Conservation (phyloP, 495 filamentous ascomycete genomes). For the Daldinia grandis region DNA sequence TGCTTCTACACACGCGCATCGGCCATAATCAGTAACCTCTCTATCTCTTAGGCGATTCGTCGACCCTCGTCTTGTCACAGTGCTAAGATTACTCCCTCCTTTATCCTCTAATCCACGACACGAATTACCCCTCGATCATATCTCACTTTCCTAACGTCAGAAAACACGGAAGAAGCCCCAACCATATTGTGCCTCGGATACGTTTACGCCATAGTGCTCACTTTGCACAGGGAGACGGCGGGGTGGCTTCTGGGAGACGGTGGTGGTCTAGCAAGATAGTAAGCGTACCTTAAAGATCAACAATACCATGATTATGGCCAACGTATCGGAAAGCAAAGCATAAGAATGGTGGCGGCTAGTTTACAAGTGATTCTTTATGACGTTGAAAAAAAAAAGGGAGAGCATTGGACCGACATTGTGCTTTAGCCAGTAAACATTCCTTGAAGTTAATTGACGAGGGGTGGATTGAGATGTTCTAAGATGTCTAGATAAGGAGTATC, state of each 20-base stretch:
- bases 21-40: constrained; percentile 23
- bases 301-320: constrained; percentile 1
- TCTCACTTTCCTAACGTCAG: constrained; percentile 24
- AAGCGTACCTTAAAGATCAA: constrained; percentile 4
- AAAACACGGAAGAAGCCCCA: constrained; percentile 1
- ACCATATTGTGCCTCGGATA: not conserved
- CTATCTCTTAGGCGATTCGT: constrained; percentile 34
- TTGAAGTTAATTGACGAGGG: constrained; percentile 28
- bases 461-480: constrained; percentile 34
- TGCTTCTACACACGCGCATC: constrained; percentile 29
- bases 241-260: not conserved
- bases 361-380: constrained; percentile 18
- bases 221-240: not conserved
- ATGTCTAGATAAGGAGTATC: constrained; percentile 42
- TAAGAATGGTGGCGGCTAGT: constrained; percentile 14
- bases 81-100: constrained; percentile 29
- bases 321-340: not conserved
- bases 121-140: constrained; percentile 17
- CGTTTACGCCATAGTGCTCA: not conserved
- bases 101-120: constrained; percentile 18
- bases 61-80: constrained; percentile 29
- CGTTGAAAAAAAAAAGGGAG: constrained; percentile 11
- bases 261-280: constrained; percentile 1
- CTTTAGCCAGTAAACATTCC: constrained; percentile 36
- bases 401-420: constrained; percentile 21